phyloP scores from a whole-genome alignment of 768 basidiomycete species.

The Agaricus sinodeliciosus region DNA sequence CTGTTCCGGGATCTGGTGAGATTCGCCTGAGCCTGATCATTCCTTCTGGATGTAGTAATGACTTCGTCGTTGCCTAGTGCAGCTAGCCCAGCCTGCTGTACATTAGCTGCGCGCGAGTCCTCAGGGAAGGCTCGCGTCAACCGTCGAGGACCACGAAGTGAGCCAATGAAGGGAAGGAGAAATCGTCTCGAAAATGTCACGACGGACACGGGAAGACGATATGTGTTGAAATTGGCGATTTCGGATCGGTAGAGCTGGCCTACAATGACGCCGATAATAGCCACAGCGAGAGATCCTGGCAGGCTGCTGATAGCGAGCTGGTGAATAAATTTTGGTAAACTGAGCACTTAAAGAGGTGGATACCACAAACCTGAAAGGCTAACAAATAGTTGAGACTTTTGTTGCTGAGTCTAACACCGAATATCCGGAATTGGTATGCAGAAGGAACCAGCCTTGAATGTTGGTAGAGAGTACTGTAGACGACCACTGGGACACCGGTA shows the following conservation, averaged over 20 bases:
- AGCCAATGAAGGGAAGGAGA: constrained; percentile 63
- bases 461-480: constrained; percentile 82
- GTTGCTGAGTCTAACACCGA: constrained; percentile 68
- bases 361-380: constrained; percentile 54
- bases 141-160: constrained; percentile 54
- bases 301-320: constrained; percentile 66
- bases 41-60: constrained; percentile 49
- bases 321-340: not conserved
- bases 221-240: constrained; percentile 68
- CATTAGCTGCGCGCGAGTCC: constrained; percentile 19
- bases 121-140: constrained; percentile 75
- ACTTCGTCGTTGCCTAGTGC: constrained; percentile 45
- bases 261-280: constrained; percentile 56
- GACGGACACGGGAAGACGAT: constrained; percentile 61
- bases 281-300: constrained; percentile 58
- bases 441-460: constrained; percentile 73
- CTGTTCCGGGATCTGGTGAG: constrained; percentile 12
- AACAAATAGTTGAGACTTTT: constrained; percentile 70
- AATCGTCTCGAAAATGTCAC: constrained; percentile 50
- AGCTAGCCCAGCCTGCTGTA: constrained; percentile 16
- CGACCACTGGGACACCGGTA: constrained; percentile 64
- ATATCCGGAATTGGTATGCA: constrained; percentile 69
- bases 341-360: not conserved
- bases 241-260: constrained; percentile 85
- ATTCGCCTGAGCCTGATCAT: not conserved